Evolutionary conservation across 2,329 filamentous ascomycete species (phyloP), one percentile per base, ranked within the genome.

Genomic region (Pseudogymnoascus sp.): DNA sequence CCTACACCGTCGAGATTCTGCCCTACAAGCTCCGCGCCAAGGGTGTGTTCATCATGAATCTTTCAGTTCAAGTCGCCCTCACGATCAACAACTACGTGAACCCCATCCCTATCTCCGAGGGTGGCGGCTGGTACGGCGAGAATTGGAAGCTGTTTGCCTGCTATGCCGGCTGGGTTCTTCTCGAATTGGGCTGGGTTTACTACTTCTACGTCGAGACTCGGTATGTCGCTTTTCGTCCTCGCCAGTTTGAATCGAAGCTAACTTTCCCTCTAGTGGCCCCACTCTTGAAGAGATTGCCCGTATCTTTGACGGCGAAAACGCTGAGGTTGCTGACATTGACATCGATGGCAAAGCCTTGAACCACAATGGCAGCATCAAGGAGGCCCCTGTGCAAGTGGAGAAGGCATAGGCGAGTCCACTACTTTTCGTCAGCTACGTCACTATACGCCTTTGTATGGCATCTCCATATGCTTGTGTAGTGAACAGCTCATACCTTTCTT

Each of bases 161-260:
- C 38, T 42, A 42, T 16, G 38, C 38, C 38, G 38, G 38, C 63
- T 87, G 85, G 85, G 82, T 87, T 70, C 76, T 81, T 53, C 73
- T 81, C 69, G 83, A 87, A 73, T 75, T 87, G 50, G 65, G 82
- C 53, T 86, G 87, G 68, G 84, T 88, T 40, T 86, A 81, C 74
- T 85, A 85, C 77, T 81, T 87, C 73, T 87, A 86, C 72, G 81
- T 87, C 63, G 87, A 91, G 77, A 90, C 87, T 16, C 85, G 84
- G 40, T 44, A 44, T 44, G 40, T 44, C 14, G 40, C 40, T 44
- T 44, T 44, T 44, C 40, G 40, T 24, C 40, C 40, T 44, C 16
- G 40, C 40, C 40, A 24, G 16, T 44, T 44, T 44, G 40, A 44
- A 21, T 44, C 19, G 19, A 44, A 44, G 40, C 40, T 44, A 44